A percentile compares a stretch with the other conserved stretches of the same genome.
These are phyloP conservation scores for Cyclaneusma minus DNA, from an alignment of 2,329 filamentous ascomycete species.

Conservation along the genomic window DNA sequence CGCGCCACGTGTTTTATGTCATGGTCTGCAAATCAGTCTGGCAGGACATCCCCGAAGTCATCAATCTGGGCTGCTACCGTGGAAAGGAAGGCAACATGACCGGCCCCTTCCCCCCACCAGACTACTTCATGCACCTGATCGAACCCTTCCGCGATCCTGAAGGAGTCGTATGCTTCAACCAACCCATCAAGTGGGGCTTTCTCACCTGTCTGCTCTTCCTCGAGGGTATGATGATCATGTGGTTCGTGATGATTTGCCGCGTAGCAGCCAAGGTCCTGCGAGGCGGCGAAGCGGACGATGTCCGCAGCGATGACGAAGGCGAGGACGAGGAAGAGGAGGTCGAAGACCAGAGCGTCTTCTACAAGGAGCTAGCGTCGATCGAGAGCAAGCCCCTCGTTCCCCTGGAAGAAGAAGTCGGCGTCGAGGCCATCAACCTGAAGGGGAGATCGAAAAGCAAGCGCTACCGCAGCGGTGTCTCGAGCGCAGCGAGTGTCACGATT, in stretches of 20 bases:
- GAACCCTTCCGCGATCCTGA: slow-evolving; percentile 59
- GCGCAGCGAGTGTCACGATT: slow-evolving; percentile 16
- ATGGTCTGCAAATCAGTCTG: slow-evolving; percentile 74
- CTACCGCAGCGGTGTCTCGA: slow-evolving; percentile 15
- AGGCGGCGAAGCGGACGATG: slow-evolving; percentile 68
- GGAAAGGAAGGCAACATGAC: slow-evolving; percentile 37
- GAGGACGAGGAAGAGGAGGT: slow-evolving; percentile 36
- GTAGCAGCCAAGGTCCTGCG: slow-evolving; percentile 69
- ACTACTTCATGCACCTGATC: slow-evolving; percentile 45
- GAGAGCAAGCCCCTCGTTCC: slow-evolving; percentile 16
- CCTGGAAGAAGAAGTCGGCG: slow-evolving; percentile 61
- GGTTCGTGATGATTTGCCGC: slow-evolving; percentile 79
- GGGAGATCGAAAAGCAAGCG: slow-evolving; percentile 18
- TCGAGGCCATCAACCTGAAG: slow-evolving; percentile 53
- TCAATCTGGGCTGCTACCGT: slow-evolving; percentile 57
- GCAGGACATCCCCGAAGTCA: slow-evolving; percentile 42
- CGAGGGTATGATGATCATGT: slow-evolving; percentile 66
- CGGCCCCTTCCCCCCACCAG: slow-evolving; percentile 34
- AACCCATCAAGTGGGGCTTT: slow-evolving; percentile 61
- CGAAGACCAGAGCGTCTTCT: slow-evolving; percentile 19
- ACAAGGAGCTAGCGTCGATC: slow-evolving; percentile 2
- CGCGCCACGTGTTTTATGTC: slow-evolving; percentile 69
- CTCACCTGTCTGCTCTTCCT: slow-evolving; percentile 61
- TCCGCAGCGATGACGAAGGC: slow-evolving; percentile 72
- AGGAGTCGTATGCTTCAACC: slow-evolving; percentile 67